Conservation (phyloP, 2,329 filamentous ascomycete genomes). For the Aurifilum marmelostoma region DNA sequence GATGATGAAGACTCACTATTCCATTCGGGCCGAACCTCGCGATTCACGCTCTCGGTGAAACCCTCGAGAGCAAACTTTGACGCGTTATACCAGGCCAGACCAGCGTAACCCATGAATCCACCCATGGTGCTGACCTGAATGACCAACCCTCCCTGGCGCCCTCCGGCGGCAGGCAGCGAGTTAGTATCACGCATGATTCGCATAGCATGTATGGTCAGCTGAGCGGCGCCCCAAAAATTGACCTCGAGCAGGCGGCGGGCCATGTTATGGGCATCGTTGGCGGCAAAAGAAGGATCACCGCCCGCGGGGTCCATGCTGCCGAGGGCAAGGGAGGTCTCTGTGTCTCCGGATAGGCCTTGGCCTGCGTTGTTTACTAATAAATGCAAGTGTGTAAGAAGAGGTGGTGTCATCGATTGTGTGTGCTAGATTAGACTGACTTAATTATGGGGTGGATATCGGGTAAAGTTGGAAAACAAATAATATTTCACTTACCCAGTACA, state of each 20-base stretch:
- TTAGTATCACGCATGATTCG: constrained; percentile 37
- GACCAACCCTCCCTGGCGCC: constrained; percentile 51
- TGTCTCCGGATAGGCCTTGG: constrained; percentile 45
- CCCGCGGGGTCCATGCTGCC: not conserved
- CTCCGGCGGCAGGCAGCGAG: constrained; percentile 29
- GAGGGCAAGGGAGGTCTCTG: constrained; percentile 28
- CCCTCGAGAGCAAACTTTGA: constrained; percentile 52
- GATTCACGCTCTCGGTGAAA: constrained; percentile 49
- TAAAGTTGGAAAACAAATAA: not conserved
- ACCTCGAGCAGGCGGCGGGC: constrained; percentile 37
- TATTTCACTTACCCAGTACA: constrained; percentile 32
- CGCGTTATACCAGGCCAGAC: constrained; percentile 44
- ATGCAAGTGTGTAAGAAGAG: not conserved
- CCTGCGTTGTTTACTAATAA: constrained; percentile 44
- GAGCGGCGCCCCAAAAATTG: constrained; percentile 37
- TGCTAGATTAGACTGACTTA: too few species aligned
- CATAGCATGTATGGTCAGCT: constrained; percentile 35
- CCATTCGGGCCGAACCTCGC: constrained; percentile 48
- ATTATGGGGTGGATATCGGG: too few species aligned
- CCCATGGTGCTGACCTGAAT: constrained; percentile 60
- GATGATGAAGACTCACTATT: constrained; percentile 38
- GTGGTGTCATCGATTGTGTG: not conserved
- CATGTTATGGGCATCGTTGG: constrained; percentile 27
- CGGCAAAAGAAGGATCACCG: constrained; percentile 21
- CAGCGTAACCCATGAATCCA: constrained; percentile 42